Percentiles rank a stretch among this genome's conserved stretches.
Conservation (phyloP, 345 rosid genomes). For the Psidium guajava region DNA sequence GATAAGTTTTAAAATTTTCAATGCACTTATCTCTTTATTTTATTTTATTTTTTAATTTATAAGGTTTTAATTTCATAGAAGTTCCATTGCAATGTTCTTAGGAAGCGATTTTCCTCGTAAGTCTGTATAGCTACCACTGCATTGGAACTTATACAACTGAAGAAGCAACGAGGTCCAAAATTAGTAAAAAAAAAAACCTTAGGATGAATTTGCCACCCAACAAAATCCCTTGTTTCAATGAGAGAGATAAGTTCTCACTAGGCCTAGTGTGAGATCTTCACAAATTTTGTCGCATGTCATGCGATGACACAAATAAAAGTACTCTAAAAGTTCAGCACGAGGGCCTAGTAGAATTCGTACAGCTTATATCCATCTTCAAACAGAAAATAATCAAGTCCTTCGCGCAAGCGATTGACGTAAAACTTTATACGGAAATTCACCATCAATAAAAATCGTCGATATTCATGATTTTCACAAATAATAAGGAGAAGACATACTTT, state of each 20-base stretch:
- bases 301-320: neutral
- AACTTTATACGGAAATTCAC: no score
- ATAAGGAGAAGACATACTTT: no score
- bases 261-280: neutral
- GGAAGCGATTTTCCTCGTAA: neutral
- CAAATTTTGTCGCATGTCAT: neutral
- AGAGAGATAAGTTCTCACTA: neutral
- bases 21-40: no score
- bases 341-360: slow-evolving; percentile 31
- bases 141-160: neutral
- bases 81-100: neutral
- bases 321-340: neutral
- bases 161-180: neutral
- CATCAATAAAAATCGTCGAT: no score
- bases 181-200: neutral
- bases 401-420: neutral
- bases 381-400: slow-evolving; percentile 46
- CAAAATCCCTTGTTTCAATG: neutral
- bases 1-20: no score
- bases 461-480: no score
- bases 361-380: slow-evolving; percentile 26
- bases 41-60: no score
- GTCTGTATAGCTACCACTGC: neutral
- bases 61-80: neutral
- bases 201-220: neutral